Conservation (phyloP, 2,329 filamentous ascomycete genomes). For the Trichoderma harzianum region DNA sequence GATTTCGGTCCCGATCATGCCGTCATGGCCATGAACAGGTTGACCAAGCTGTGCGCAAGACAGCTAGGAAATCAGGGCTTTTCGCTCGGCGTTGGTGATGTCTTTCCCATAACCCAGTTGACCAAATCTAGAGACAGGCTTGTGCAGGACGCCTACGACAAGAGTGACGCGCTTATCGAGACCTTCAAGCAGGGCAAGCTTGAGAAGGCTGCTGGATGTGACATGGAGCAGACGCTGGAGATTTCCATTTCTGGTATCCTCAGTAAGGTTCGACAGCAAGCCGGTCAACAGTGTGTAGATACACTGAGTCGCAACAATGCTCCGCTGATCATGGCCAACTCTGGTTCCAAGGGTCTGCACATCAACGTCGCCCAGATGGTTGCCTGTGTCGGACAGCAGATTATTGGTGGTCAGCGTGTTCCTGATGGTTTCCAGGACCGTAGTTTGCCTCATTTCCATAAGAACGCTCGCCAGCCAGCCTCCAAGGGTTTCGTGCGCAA, state of each 20-base stretch:
- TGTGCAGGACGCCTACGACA: slow-evolving; percentile 72
- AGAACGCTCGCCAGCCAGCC: slow-evolving; percentile 85
- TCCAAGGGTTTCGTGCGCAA: slow-evolving; percentile 96
- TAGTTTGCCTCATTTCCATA: slow-evolving; percentile 90
- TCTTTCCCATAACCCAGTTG: slow-evolving; percentile 74
- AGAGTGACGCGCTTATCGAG: slow-evolving; percentile 80
- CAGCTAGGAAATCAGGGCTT: slow-evolving; percentile 89
- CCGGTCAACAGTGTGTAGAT: slow-evolving; percentile 85
- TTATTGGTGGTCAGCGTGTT: slow-evolving; percentile 91
- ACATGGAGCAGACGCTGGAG: slow-evolving; percentile 88
- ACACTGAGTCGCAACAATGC: slow-evolving; percentile 90
- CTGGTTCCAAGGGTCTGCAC: slow-evolving; percentile 91
- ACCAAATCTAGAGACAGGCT: slow-evolving; percentile 70
- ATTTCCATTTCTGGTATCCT: slow-evolving; percentile 87
- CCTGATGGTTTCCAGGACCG: slow-evolving; percentile 95
- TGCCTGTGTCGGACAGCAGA: slow-evolving; percentile 93
- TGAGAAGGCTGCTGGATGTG: slow-evolving; percentile 82
- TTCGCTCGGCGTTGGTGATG: slow-evolving; percentile 93
- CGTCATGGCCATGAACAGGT: slow-evolving; percentile 86
- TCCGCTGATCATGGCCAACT: slow-evolving; percentile 94
- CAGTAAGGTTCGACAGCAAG: slow-evolving; percentile 85
- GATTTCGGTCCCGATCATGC: slow-evolving; percentile 91
- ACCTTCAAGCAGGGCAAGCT: slow-evolving; percentile 77
- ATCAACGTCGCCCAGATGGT: slow-evolving; percentile 99
- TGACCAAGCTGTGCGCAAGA: slow-evolving; percentile 86